These are phyloP conservation scores for Suhomyces guaymorum DNA, from an alignment of 1,139 yeast genomes.

Conservation along the genomic window DNA sequence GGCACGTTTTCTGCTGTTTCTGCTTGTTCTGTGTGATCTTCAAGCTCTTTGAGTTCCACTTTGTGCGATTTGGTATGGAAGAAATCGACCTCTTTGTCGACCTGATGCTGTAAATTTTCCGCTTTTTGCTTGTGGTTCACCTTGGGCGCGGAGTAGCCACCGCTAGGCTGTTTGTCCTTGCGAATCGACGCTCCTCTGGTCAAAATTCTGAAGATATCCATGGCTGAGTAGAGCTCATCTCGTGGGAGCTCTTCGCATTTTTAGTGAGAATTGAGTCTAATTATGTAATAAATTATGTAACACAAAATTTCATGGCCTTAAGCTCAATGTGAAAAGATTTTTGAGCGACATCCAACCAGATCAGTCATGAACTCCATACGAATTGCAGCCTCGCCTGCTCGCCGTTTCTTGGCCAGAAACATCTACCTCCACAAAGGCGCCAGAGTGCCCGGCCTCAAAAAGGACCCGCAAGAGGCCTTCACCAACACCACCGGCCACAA, in stretches of 20 bases:
- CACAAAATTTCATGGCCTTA: no score
- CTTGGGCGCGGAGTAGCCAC: constrained; percentile 48
- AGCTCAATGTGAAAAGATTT: constrained; percentile 11
- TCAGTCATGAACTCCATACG: constrained; percentile 7
- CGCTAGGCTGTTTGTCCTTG: constrained; percentile 45
- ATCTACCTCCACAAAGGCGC: constrained; percentile 53
- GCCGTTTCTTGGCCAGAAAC: constrained; percentile 15
- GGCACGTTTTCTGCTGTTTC: constrained; percentile 24
- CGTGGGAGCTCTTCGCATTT: background rate
- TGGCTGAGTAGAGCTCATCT: constrained; percentile 22
- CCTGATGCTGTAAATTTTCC: constrained; percentile 41
- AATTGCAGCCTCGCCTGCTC: constrained; percentile 11
- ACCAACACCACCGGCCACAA: constrained; percentile 58
- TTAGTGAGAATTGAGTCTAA: no score
- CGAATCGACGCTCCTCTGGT: constrained; percentile 82
- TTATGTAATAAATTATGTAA: no score
- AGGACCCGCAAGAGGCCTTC: constrained; percentile 68
- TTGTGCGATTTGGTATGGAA: constrained; percentile 56
- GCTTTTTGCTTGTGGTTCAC: constrained; percentile 31
- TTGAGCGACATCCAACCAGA: constrained; percentile 9
- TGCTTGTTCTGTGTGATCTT: constrained; percentile 19
- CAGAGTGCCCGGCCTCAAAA: constrained; percentile 71
- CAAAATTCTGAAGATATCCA: constrained; percentile 89
- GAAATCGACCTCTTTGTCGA: constrained; percentile 68
- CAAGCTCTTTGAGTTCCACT: constrained; percentile 22